Percentiles rank a stretch among this genome's conserved stretches.
Evolutionary conservation across 1,284 basidiomycete species (phyloP).

Genomic region (Kalmanozyma brasiliensis): DNA sequence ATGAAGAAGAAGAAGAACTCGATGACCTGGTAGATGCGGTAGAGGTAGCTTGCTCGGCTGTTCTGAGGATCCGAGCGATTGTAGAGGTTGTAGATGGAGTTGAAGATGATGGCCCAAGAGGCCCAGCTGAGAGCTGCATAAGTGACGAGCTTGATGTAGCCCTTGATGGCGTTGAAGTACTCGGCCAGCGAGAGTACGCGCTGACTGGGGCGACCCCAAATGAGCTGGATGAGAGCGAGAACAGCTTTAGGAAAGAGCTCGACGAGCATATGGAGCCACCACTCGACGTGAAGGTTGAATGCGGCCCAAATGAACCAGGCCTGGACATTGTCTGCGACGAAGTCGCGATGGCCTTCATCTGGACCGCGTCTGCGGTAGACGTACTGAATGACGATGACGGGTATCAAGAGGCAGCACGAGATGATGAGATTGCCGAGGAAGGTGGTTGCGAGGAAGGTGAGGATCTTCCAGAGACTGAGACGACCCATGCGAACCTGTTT

Average conservation of each 20-base stretch:
- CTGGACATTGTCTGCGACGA: slow-evolving; percentile 62
- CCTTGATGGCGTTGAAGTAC: slow-evolving; percentile 61
- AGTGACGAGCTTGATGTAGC: slow-evolving; percentile 59
- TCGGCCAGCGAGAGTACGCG: slow-evolving; percentile 51
- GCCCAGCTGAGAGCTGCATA: slow-evolving; percentile 64
- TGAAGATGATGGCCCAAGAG: slow-evolving; percentile 65
- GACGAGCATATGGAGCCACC: slow-evolving; percentile 63
- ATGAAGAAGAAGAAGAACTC: slow-evolving; percentile 65
- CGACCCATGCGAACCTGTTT: slow-evolving; percentile 49
- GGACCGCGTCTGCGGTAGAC: slow-evolving; percentile 48
- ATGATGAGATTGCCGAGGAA: slow-evolving; percentile 64
- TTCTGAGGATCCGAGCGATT: slow-evolving; percentile 27
- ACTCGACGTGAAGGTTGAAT: slow-evolving; percentile 62
- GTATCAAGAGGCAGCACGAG: slow-evolving; percentile 49
- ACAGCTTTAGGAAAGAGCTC: slow-evolving; percentile 58
- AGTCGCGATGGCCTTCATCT: slow-evolving; percentile 45
- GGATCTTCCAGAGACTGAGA: slow-evolving; percentile 54
- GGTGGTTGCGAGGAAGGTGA: slow-evolving; percentile 54
- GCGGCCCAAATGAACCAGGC: slow-evolving; percentile 67
- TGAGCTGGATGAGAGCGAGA: slow-evolving; percentile 46
- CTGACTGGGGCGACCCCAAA: slow-evolving; percentile 61
- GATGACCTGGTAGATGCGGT: slow-evolving; percentile 64
- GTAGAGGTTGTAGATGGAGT: slow-evolving; percentile 59
- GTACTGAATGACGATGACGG: slow-evolving; percentile 60
- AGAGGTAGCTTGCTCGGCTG: slow-evolving; percentile 56